Percentiles rank a stretch among this genome's conserved stretches.
Evolutionary conservation across 768 basidiomycete genomes (phyloP).

Genomic region (Saitozyma sp.): DNA sequence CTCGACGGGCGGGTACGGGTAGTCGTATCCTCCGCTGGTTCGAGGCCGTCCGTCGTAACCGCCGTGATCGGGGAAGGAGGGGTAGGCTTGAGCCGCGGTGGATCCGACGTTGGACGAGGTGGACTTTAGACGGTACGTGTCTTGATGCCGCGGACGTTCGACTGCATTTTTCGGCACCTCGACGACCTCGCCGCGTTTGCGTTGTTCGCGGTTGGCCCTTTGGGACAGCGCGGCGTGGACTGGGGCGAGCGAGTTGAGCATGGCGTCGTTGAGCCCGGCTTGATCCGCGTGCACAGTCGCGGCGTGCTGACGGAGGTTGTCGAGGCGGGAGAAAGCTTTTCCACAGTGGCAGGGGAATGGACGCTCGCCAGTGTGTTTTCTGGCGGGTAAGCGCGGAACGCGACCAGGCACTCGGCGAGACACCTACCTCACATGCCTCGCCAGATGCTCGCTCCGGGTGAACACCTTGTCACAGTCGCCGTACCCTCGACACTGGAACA

Average conservation of each 20-base stretch:
- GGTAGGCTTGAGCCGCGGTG: conserved; percentile 15
- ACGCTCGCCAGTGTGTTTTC: conserved; percentile 96
- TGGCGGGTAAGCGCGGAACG: conserved; percentile 50
- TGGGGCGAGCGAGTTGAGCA: conserved; percentile 46
- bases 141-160: conserved; percentile 39
- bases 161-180: conserved; percentile 49
- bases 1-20: conserved; percentile 16
- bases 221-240: conserved; percentile 49
- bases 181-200: conserved; percentile 49
- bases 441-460: conserved; percentile 89
- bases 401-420: too few species aligned
- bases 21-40: conserved; percentile 37
- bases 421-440: conserved; percentile 85
- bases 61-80: conserved; percentile 9
- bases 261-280: conserved; percentile 48
- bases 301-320: conserved; percentile 94
- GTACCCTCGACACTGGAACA: conserved; percentile 91
- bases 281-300: conserved; percentile 97
- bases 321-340: conserved; percentile 92
- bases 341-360: conserved; percentile 95
- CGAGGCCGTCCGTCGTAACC: conserved; percentile 21
- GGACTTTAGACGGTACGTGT: background rate
- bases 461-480: conserved; percentile 97
- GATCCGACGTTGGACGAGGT: conserved; percentile 6
- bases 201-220: conserved; percentile 48